These are phyloP conservation scores for Tylopilus felleus DNA, from an alignment of 768 basidiomycete genomes.

Conservation along the genomic window DNA sequence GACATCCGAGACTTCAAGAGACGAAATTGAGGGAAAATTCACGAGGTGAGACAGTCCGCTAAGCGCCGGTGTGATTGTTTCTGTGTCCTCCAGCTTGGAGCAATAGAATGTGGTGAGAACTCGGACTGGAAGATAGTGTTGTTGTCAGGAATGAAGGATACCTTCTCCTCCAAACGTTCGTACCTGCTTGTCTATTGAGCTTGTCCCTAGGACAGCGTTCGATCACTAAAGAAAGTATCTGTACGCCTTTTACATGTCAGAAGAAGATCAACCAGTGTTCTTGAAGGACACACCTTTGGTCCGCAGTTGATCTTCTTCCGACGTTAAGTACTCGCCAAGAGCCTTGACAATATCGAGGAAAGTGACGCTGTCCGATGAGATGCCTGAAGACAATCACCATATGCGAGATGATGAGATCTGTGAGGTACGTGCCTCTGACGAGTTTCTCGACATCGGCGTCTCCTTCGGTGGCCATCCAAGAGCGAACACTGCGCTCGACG, in stretches of 20 bases:
- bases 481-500: slow-evolving; percentile 55
- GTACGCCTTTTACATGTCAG: slow-evolving; percentile 58
- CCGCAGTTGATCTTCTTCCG: slow-evolving; percentile 75
- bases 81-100: slow-evolving; percentile 81
- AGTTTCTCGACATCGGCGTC: slow-evolving; percentile 58
- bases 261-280: not conserved
- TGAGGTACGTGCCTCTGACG: slow-evolving; percentile 49
- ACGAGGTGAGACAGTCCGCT: slow-evolving; percentile 70
- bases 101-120: slow-evolving; percentile 82
- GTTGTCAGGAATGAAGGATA: slow-evolving; percentile 1
- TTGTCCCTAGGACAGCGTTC: slow-evolving; percentile 53
- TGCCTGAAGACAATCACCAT: slow-evolving; percentile 34
- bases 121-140: slow-evolving; percentile 51
- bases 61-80: slow-evolving; percentile 79
- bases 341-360: slow-evolving; percentile 81
- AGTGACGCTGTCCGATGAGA: slow-evolving; percentile 52
- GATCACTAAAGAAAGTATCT: slow-evolving; percentile 74
- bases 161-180: slow-evolving; percentile 16
- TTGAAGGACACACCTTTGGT: slow-evolving; percentile 61
- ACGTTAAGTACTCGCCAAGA: slow-evolving; percentile 83
- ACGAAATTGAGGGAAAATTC: slow-evolving; percentile 56
- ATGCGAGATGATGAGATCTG: not conserved
- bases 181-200: slow-evolving; percentile 82
- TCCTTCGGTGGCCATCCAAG: slow-evolving; percentile 67
- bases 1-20: slow-evolving; percentile 61